Evolutionary conservation across 495 filamentous ascomycete species (phyloP).

Genomic region (Thozetella sp.): DNA sequence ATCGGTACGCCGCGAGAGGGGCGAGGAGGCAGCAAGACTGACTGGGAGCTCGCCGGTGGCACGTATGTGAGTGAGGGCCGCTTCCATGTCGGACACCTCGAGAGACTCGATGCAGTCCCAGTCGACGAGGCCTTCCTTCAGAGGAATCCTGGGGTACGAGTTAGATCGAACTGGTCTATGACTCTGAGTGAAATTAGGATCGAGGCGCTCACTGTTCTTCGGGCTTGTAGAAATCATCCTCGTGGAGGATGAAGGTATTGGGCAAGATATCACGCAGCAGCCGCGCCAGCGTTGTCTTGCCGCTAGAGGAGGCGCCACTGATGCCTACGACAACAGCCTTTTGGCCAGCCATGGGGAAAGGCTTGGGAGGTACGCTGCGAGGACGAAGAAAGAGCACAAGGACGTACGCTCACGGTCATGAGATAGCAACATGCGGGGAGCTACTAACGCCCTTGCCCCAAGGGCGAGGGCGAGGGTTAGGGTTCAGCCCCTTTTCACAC

Average conservation of each 20-base stretch:
- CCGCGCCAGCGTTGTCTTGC: slow-evolving; percentile 79
- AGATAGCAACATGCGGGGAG: neutral
- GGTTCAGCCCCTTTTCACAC: neutral
- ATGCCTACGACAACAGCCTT: slow-evolving; percentile 68
- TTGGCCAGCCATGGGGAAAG: slow-evolving; percentile 21
- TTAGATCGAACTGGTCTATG: slow-evolving; percentile 1
- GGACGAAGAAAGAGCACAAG: neutral
- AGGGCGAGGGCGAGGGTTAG: neutral
- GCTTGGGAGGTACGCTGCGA: no score
- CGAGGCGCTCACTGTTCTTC: slow-evolving; percentile 60
- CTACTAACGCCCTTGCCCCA: neutral
- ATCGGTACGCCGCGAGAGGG: slow-evolving; percentile 18
- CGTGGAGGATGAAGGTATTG: slow-evolving; percentile 77
- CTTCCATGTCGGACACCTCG: slow-evolving; percentile 63
- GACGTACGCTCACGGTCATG: no score
- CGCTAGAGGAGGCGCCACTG: slow-evolving; percentile 75
- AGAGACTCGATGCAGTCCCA: slow-evolving; percentile 86
- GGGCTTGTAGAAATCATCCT: slow-evolving; percentile 89
- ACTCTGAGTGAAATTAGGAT: neutral
- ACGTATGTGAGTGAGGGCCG: slow-evolving; percentile 64
- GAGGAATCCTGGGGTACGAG: slow-evolving; percentile 37
- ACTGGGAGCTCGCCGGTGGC: slow-evolving; percentile 65
- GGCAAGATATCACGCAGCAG: slow-evolving; percentile 74
- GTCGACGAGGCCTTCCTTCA: slow-evolving; percentile 64
- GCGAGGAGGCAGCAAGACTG: slow-evolving; percentile 16